Base-by-base conservation (phyloP, 768 basidiomycete genomes). In the Calocybe indica region DNA sequence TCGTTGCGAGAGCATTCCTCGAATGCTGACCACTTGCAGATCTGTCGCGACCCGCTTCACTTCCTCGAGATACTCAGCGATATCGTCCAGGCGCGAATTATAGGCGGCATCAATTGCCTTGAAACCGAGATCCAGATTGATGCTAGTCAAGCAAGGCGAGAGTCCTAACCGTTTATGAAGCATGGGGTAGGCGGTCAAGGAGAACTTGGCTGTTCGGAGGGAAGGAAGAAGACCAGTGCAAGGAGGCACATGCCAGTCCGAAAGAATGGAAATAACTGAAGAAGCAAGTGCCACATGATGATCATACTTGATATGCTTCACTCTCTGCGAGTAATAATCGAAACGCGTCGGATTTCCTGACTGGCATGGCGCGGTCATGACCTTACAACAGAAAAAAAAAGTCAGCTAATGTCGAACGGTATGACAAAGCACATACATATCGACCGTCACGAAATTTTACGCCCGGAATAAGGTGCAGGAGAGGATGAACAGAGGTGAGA, bases 381-480 rank as follows among this genome's bases (percentile, higher is more conserved):
- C 13, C 11, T 15, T 14, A 9, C 6, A 42, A 34, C 43, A 40
- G 15, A 40, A 13, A 38, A 38, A 15, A 29, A 29, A 43, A 12
- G 5, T 41, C 12, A 40, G 13, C 9, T 7, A 5, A 40, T 12
- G 28, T 22, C 39, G 40, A 22, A 35, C 33, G 14, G 6, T 6
- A 48, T 43, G 46, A 7, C 42, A 35, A 12, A 28, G 14, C 11
- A 59, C 71, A 45, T 56, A 73, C 71, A 56, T 66, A 69, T 45
- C 60, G 53, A 12, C 63, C 65, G 46, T 64, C 55, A 5, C 54
- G 50, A 4, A 57, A 40, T 10, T 50, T 43, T 15, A 69, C 33
- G 5, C 60, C 60, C 5, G 69, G 64, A 10, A 72, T 60, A 38
- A 79, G 61, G 37, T 62, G 54, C 5, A 78, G 54, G 32, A 78